phyloP scores from a whole-genome alignment of 805 yeast genomes.

The Maudiozyma bulderi region DNA sequence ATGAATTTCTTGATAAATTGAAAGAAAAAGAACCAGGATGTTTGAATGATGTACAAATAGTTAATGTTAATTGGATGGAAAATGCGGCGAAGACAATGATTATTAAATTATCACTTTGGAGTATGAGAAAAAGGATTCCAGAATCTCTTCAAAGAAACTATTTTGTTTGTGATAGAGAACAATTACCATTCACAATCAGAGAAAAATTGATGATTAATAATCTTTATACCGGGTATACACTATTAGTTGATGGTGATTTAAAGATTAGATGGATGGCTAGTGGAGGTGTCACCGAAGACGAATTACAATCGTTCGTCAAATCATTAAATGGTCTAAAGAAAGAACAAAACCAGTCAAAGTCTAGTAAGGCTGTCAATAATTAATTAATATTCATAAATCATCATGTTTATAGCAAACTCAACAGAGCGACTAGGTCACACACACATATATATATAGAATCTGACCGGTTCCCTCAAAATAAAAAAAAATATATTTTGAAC shows the following conservation, averaged over 20 bases:
- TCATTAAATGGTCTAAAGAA: conserved; percentile 2
- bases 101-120: conserved; percentile 41
- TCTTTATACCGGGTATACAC: conserved; percentile 72
- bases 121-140: conserved; percentile 29
- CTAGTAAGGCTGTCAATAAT: no score
- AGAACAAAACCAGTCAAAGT: background rate
- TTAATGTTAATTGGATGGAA: conserved; percentile 71
- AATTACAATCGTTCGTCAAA: conserved; percentile 37
- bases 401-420: background rate
- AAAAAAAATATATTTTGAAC: no score
- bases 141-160: conserved; percentile 45
- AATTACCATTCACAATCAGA: conserved; percentile 47
- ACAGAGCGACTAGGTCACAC: no score
- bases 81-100: conserved; percentile 58
- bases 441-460: no score
- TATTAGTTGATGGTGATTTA: conserved; percentile 63
- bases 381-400: background rate
- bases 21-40: conserved; percentile 2
- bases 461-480: no score
- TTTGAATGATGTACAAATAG: conserved; percentile 41
- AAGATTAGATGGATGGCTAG: conserved; percentile 87
- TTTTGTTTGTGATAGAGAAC: conserved; percentile 53
- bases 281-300: conserved; percentile 68
- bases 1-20: conserved; percentile 25
- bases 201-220: conserved; percentile 59